Base-by-base conservation (phyloP, 352 stramenopile genomes). In the Pythium diclinum region DNA sequence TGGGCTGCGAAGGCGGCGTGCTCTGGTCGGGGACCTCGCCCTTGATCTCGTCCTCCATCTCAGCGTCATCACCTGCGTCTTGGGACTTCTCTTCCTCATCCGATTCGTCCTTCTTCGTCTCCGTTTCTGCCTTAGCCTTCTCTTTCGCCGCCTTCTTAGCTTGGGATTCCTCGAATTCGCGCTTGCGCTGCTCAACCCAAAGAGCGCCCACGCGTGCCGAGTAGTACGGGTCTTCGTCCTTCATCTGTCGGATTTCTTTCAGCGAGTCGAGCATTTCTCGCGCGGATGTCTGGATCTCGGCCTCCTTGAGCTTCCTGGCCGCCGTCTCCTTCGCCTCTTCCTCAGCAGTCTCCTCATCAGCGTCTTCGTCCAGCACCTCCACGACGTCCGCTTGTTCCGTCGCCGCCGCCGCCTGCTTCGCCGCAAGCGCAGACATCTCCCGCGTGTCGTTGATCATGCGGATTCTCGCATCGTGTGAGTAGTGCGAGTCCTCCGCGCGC, bases 401-500 rank as follows among this genome's bases (percentile, higher is more conserved):
- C 34, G 56, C 30, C 9, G 51, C 7, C 16, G 19, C 6, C 14
- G 38, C 53, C 23, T 46, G 65, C 14, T 68, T 72, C 46, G 13
- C 25, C 11, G 14, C 47, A 21, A 17, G 11, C 19, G 25, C 25
- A 23, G 3, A 28, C 25, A 28, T 16, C 11, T n/a, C 25, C 23
- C 10, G 47, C 23, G 67, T 81, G 28, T 92, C 81, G 0, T 73
- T 61, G 3, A 76, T 42, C 58, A 86, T 77, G 3, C 83, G 76
- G 52, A 79, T 61, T 8, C 74, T 73, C 30, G 79, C 72, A 1
- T 57, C 52, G 25, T 71, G 56, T 25, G 66, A 67, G 33, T 85
- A 78, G 9, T 80, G 68, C 16, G 82, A 80, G 34, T 92, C 84
- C 69, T 92, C 84, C 17, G 71, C 44, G 8, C 82, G 77, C 81